Conservation (phyloP, 345 rosid genomes). For the Boechera divaricarpa region DNA sequence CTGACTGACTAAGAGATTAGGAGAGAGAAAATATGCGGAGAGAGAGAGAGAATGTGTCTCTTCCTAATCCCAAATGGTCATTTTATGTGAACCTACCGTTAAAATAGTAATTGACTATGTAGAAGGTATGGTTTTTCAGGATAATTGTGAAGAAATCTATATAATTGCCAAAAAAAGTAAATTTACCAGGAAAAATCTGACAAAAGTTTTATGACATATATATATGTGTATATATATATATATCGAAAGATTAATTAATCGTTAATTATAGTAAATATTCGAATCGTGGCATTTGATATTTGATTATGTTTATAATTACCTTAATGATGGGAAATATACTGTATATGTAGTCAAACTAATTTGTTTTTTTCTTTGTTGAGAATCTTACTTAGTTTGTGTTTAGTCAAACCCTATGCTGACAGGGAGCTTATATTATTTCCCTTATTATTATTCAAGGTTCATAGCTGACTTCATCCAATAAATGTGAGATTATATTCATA, state of each 20-base stretch:
- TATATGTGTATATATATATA: neutral
- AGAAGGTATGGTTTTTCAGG: neutral
- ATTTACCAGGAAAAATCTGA: neutral
- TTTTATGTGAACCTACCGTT: conserved; percentile 18
- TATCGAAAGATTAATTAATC: neutral
- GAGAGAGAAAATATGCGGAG: neutral
- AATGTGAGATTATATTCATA: conserved; percentile 5
- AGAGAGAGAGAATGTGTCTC: conserved; percentile 24
- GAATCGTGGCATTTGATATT: conserved; percentile 8
- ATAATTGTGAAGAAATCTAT: neutral
- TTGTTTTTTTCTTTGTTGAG: neutral
- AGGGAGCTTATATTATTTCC: neutral
- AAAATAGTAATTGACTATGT: neutral
- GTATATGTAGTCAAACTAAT: conserved; percentile 6
- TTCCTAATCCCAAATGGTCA: conserved; percentile 37
- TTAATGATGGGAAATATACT: neutral
- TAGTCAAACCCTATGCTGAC: conserved; percentile 34
- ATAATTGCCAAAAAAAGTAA: neutral
- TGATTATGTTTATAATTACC: neutral
- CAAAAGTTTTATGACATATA: neutral
- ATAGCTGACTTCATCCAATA: conserved; percentile 31
- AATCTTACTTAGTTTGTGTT: conserved; percentile 26
- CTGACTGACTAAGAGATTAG: conserved; percentile 26
- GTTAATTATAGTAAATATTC: neutral
- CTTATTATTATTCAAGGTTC: conserved; percentile 13